Percentiles rank a stretch among this genome's conserved stretches.
Conservation (phyloP, 164 flowering plant genomes). For the Annona squamosa region DNA sequence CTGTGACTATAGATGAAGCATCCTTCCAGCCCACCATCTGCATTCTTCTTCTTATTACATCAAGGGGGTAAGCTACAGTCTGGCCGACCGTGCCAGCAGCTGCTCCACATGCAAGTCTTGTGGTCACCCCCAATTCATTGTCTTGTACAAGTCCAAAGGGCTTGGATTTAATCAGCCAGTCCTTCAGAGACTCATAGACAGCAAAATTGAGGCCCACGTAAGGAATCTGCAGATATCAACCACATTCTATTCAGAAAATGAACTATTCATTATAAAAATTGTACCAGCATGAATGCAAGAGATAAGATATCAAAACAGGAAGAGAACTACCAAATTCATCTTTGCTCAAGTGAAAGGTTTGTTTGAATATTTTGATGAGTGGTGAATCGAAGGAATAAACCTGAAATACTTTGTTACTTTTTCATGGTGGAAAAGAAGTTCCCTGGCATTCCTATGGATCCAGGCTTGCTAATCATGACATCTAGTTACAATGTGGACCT, state of each 20-base stretch:
- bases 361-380: too few species aligned
- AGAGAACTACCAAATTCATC: too few species aligned
- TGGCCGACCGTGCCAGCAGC: constrained; percentile 97
- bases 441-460: too few species aligned
- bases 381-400: too few species aligned
- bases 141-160: constrained; percentile 63
- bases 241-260: neutral
- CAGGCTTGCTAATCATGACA: too few species aligned
- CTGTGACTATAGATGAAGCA: constrained; percentile 75
- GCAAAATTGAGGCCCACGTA: constrained; percentile 96
- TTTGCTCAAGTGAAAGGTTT: too few species aligned
- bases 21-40: constrained; percentile 97
- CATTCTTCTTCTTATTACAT: constrained; percentile 93
- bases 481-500: too few species aligned
- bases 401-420: too few species aligned
- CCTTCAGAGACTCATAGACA: constrained; percentile 88
- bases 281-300: too few species aligned
- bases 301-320: too few species aligned
- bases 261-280: too few species aligned
- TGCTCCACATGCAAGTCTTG: constrained; percentile 92
- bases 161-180: constrained; percentile 58
- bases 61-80: constrained; percentile 95
- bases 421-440: too few species aligned
- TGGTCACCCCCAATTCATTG: constrained; percentile 62
- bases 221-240: constrained; percentile 48